Evolutionary conservation across 805 yeast species (phyloP).

Genomic region (Kregervanrija fluxuum): DNA sequence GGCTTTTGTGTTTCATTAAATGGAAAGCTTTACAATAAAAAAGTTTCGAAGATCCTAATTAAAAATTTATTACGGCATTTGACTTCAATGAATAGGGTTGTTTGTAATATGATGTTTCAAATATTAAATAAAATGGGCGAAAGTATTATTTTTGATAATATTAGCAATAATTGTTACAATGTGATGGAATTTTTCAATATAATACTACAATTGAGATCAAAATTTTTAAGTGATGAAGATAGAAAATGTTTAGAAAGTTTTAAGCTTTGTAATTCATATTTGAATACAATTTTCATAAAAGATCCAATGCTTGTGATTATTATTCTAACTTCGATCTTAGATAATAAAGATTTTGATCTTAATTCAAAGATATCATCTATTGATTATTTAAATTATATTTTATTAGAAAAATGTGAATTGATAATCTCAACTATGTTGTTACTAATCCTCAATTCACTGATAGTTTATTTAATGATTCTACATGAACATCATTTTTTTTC

Average conservation of each 20-base stretch:
- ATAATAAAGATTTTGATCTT: not conserved
- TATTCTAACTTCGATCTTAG: constrained; percentile 11
- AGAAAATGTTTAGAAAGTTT: constrained; percentile 6
- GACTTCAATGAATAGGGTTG: constrained; percentile 1
- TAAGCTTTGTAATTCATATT: constrained; percentile 9
- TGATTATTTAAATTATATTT: constrained; percentile 18
- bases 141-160: not conserved
- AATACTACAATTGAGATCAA: constrained; percentile 7
- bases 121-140: constrained; percentile 4
- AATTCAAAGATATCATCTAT: constrained; percentile 8
- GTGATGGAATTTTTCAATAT: constrained; percentile 4
- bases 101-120: constrained; percentile 7
- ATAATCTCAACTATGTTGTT: constrained; percentile 7
- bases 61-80: constrained; percentile 2
- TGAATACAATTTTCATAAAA: constrained; percentile 8
- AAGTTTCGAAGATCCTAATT: constrained; percentile 1
- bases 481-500: constrained; percentile 5
- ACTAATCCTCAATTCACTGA: constrained; percentile 13
- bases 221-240: constrained; percentile 2
- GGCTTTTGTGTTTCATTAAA: constrained; percentile 7
- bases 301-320: constrained; percentile 9
- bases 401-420: constrained; percentile 12
- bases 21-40: not conserved
- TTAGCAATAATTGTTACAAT: constrained; percentile 5
- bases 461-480: constrained; percentile 6